phyloP scores from a whole-genome alignment of 352 stramenopile genomes.

The Phytophthora fragariae region DNA sequence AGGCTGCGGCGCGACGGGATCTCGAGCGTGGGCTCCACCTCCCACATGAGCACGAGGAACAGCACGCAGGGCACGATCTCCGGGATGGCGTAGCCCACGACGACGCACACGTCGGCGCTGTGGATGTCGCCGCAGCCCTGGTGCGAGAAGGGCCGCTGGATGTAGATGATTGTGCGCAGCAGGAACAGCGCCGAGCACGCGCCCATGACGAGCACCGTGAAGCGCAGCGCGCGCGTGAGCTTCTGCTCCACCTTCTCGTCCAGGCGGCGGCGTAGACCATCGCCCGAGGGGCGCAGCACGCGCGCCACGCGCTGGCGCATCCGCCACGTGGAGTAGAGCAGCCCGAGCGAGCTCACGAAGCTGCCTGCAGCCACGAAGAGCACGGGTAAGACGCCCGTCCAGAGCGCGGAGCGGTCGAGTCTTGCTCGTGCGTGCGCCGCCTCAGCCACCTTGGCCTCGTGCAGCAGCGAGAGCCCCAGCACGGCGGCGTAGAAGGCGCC shows the following conservation, averaged over 20 bases:
- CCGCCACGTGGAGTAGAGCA: conserved; percentile 84
- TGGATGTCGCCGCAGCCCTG: conserved; percentile 71
- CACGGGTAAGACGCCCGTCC: conserved; percentile 68
- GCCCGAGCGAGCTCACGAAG: conserved; percentile 68
- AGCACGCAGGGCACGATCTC: conserved; percentile 77
- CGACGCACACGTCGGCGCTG: conserved; percentile 67
- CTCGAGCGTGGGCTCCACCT: conserved; percentile 79
- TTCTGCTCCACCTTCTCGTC: conserved; percentile 72
- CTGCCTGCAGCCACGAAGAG: conserved; percentile 75
- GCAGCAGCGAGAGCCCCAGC: conserved; percentile 63
- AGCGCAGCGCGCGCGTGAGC: conserved; percentile 76
- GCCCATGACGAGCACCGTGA: conserved; percentile 79
- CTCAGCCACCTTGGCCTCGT: conserved; percentile 41
- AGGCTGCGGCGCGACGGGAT: conserved; percentile 63
- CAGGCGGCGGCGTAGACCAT: conserved; percentile 52
- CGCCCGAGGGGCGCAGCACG: conserved; percentile 60
- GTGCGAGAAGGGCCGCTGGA: conserved; percentile 81
- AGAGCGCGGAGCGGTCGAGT: conserved; percentile 39
- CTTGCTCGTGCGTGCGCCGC: conserved; percentile 17
- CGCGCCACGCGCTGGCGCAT: conserved; percentile 74
- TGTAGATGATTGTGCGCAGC: conserved; percentile 81
- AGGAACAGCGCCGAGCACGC: conserved; percentile 73
- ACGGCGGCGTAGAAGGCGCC: conserved; percentile 78
- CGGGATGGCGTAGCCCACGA: conserved; percentile 75
- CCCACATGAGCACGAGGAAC: conserved; percentile 90